A percentile compares a stretch with the other conserved stretches of the same genome.
Conservation (phyloP, 2,329 filamentous ascomycete genomes). For the Eurotiales sp. region DNA sequence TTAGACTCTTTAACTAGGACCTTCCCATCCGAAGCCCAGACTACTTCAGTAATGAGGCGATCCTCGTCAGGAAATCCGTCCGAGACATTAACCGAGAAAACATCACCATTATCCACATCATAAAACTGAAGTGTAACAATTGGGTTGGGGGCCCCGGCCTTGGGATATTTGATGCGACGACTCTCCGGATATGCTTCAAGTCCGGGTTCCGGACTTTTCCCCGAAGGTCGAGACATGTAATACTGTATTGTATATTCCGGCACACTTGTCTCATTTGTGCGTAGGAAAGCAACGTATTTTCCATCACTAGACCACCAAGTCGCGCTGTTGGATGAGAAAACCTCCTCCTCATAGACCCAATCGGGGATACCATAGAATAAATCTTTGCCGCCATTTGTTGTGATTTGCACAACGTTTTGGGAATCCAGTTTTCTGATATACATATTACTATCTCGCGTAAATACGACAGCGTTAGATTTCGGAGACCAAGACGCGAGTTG, state of each 20-base stretch:
- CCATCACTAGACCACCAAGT: conserved; percentile 96
- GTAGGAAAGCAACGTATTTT: conserved; percentile 82
- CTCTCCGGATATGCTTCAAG: conserved; percentile 89
- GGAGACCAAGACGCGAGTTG: conserved; percentile 91
- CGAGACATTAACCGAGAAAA: conserved; percentile 73
- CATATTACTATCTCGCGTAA: conserved; percentile 85
- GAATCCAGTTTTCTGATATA: conserved; percentile 68
- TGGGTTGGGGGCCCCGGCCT: conserved; percentile 90
- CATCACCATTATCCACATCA: conserved; percentile 70
- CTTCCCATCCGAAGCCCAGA: conserved; percentile 79
- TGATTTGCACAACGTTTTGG: conserved; percentile 66
- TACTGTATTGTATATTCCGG: conserved; percentile 92
- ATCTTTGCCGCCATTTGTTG: conserved; percentile 78
- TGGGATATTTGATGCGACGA: conserved; percentile 92
- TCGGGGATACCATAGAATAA: conserved; percentile 96
- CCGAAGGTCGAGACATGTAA: conserved; percentile 82
- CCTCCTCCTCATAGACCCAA: conserved; percentile 93
- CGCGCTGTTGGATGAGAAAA: conserved; percentile 72
- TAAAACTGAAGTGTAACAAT: conserved; percentile 85
- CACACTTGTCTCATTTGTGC: conserved; percentile 89
- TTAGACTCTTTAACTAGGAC: conserved; percentile 90
- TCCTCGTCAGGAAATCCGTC: conserved; percentile 77
- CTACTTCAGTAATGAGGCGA: conserved; percentile 84
- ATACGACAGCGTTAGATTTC: conserved; percentile 79
- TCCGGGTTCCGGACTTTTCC: conserved; percentile 61